Base-by-base conservation (phyloP, 2,329 filamentous ascomycete species). In the Pseudogymnoascus sp. region DNA sequence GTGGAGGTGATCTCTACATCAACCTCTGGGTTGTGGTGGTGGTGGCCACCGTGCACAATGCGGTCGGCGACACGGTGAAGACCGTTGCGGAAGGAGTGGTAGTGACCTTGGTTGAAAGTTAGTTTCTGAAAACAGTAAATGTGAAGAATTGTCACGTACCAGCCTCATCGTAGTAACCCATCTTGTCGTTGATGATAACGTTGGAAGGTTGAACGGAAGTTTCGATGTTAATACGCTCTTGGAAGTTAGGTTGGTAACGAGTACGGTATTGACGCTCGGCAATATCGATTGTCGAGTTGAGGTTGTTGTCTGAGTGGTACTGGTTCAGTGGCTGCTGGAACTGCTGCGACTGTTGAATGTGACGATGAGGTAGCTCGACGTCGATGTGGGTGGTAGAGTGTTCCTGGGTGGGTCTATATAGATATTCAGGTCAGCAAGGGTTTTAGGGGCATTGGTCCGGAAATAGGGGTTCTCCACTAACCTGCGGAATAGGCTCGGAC, bases 101-200 rank as follows among this genome's bases (percentile, higher is more conserved):
- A 89, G 70, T 89, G 82, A 74, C 86, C 87, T 76, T 67, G 58
- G n/a, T 27, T n/a, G 5, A 3, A 39, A 27, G 58, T 38, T 55
- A 55, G 27, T 33, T 33, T 55, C 1, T 9, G n/a, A n/a, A n/a
- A n/a, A n/a, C n/a, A n/a, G n/a, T n/a, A 10, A 1, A n/a, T 10
- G 9, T n/a, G 17, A 27, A 38, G n/a, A 8, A n/a, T 42, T 61
- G 35, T 2, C 60, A 68, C 71, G 66, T 73, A 74, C 71, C 70
- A 68, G 89, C 85, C 79, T 89, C 84, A 84, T 89, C 87, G 86
- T 89, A 89, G 80, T 89, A 90, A 81, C 87, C 87, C 87, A 90
- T 90, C 73, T 86, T 85, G 81, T 76, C 61, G 42, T 55, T 59
- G 60, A 59, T 25, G 33, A 64, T 61, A 63, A 63, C 66, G 29